Evolutionary conservation across 1,284 basidiomycete species (phyloP), one percentile per base, ranked within the genome.

Genomic region (Heterobasidion occidentale): DNA sequence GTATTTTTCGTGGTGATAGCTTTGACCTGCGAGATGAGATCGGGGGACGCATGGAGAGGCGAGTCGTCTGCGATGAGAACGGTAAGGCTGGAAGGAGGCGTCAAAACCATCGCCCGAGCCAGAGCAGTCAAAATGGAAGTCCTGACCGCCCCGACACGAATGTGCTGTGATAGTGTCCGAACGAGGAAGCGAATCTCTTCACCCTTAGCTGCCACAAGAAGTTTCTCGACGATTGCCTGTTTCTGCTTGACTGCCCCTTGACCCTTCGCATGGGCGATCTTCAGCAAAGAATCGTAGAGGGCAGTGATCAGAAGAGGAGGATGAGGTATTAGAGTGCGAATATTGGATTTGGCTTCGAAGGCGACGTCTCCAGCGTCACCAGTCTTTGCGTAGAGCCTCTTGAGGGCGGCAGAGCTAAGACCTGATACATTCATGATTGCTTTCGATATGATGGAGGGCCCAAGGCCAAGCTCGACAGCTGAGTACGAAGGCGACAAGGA

Each of bases 151-250:
- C 92, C 92, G 34, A 92, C 90, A 33, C 94, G 82, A 46, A 97
- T 75, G 69, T 96, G 91, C 61, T 86, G 85, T 44, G 83, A 82
- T 38, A 97, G 77, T 3, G 86, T 94, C 46, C 94, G 80, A 36
- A 90, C 88, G 17, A 97, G 75, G 64, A 86, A 98, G 35, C 94
- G 80, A 19, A 83, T 80, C 71, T 98, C 93, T 68, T 97, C 94
- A 11, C 93, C 94, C 56, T 80, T 83, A 0, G 92, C 87, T 7
- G 92, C 81, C 2, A 97, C 83, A 33, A 97, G 79, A 42, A 97
- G 77, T 64, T 84, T 88, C 63, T 93, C 86, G 2, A 94, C 88
- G 34, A 92, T 78, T 47, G 83, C 81, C 51, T 90, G 87, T 68
- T 94, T 95, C 59, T 83, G 76, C 63, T 83, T 88, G 3, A 81